Conservation (phyloP, 2,329 filamentous ascomycete genomes). For the Clonostachys chloroleuca region DNA sequence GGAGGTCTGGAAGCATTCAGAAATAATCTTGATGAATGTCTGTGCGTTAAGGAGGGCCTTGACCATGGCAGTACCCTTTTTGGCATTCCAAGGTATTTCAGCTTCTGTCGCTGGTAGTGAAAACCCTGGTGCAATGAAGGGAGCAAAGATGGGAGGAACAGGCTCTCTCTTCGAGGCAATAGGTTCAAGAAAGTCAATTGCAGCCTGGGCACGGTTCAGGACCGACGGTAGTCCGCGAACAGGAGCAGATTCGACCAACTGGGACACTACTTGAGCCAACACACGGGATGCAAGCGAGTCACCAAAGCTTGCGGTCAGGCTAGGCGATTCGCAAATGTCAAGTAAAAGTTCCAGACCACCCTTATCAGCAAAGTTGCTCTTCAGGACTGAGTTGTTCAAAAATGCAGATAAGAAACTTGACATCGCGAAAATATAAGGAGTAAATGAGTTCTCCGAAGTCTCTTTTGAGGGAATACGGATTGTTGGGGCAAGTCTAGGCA, state of each 20-base stretch:
- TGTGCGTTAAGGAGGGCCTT: slow-evolving; percentile 77
- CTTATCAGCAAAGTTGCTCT: slow-evolving; percentile 67
- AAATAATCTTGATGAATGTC: slow-evolving; percentile 70
- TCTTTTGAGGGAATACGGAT: slow-evolving; percentile 7
- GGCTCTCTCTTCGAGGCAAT: slow-evolving; percentile 50
- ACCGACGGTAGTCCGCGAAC: slow-evolving; percentile 79
- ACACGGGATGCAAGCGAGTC: slow-evolving; percentile 64
- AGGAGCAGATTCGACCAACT: slow-evolving; percentile 76
- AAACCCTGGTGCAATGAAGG: slow-evolving; percentile 49
- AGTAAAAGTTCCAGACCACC: slow-evolving; percentile 82
- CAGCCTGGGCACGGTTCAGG: slow-evolving; percentile 66
- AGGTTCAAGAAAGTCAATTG: slow-evolving; percentile 63
- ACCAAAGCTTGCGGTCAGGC: slow-evolving; percentile 59
- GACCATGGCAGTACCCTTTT: slow-evolving; percentile 68
- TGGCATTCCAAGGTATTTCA: slow-evolving; percentile 32
- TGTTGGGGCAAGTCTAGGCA: slow-evolving; percentile 6
- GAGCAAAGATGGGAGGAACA: slow-evolving; percentile 64
- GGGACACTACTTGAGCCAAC: slow-evolving; percentile 69
- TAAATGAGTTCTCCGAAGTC: slow-evolving; percentile 33
- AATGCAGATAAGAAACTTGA: slow-evolving; percentile 73
- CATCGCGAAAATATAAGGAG: slow-evolving; percentile 70
- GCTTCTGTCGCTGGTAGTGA: slow-evolving; percentile 21
- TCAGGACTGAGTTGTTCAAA: slow-evolving; percentile 69
- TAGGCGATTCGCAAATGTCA: slow-evolving; percentile 78
- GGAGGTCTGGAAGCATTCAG: slow-evolving; percentile 67